A percentile compares a stretch with the other conserved stretches of the same genome.
Evolutionary conservation across 305 asterid genomes (phyloP).

Genomic region (Rubia balearica): DNA sequence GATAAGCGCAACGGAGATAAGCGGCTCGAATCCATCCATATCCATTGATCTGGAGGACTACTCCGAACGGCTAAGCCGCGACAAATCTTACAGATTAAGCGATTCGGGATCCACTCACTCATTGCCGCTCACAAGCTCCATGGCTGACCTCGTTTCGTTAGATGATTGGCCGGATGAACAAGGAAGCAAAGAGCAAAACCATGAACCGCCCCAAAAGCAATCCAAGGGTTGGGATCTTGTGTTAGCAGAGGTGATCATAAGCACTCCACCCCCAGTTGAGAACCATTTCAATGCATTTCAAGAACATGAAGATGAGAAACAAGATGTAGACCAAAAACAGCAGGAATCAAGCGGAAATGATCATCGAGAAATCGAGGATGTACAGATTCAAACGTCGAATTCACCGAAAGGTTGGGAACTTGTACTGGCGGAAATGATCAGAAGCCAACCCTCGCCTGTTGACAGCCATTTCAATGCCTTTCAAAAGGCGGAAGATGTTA

Average conservation of each 20-base stretch:
- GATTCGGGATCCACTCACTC: slow-evolving; percentile 64
- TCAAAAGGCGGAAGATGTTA: not conserved
- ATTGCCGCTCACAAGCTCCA: slow-evolving; percentile 49
- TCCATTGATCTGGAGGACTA: slow-evolving; percentile 77
- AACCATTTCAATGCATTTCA: slow-evolving; percentile 4
- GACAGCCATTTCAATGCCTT: not conserved
- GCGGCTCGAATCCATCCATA: slow-evolving; percentile 36
- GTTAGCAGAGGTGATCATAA: slow-evolving; percentile 24
- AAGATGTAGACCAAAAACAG: not conserved
- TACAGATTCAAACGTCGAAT: not conserved
- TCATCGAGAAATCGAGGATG: not conserved
- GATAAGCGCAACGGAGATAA: slow-evolving; percentile 56
- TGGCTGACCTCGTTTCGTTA: slow-evolving; percentile 55
- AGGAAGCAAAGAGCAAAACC: slow-evolving; percentile 6
- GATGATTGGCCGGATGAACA: slow-evolving; percentile 45
- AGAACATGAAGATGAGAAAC: slow-evolving; percentile 7
- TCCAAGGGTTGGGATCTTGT: slow-evolving; percentile 15
- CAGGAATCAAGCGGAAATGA: too few relatives aligned
- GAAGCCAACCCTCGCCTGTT: slow-evolving; percentile 3
- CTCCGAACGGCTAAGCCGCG: slow-evolving; percentile 32
- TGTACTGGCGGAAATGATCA: not conserved
- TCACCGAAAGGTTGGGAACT: not conserved
- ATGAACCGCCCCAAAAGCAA: not conserved
- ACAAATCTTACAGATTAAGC: slow-evolving; percentile 32
- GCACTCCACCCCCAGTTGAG: slow-evolving; percentile 2